phyloP scores from a whole-genome alignment of 306 rosid genomes.

The Malus sieversii region DNA sequence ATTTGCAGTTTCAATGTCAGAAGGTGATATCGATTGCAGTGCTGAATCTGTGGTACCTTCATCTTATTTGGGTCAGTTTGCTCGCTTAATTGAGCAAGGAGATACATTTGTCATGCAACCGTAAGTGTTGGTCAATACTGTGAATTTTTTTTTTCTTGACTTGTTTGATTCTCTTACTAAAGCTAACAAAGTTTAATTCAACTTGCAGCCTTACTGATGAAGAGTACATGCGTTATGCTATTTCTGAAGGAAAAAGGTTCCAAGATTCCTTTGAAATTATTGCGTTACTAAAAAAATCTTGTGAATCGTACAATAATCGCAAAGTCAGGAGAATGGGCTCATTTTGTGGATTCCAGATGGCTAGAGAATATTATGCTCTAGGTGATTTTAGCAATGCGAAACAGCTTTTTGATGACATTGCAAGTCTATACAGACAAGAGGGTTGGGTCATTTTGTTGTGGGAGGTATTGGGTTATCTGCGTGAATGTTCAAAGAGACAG shows the following conservation, averaged over 20 bases:
- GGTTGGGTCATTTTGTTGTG: conserved; percentile 91
- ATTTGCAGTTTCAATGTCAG: conserved; percentile 60
- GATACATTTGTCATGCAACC: conserved; percentile 53
- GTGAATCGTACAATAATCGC: conserved; percentile 51
- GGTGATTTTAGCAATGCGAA: conserved; percentile 65
- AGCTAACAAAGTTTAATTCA: conserved; percentile 14
- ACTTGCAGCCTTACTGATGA: conserved; percentile 79
- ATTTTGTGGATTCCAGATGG: conserved; percentile 78
- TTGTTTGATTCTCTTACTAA: conserved; percentile 9
- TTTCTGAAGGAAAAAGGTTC: conserved; percentile 80
- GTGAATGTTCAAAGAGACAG: conserved; percentile 71
- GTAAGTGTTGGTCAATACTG: conserved; percentile 51
- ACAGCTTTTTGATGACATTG: conserved; percentile 53
- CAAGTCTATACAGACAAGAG: conserved; percentile 84
- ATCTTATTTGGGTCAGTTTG: conserved; percentile 71
- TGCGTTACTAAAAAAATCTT: conserved; percentile 66
- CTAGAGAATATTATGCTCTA: conserved; percentile 67
- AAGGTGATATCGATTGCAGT: conserved; percentile 42
- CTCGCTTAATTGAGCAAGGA: conserved; percentile 69
- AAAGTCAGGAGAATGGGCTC: conserved; percentile 71
- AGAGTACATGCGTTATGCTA: conserved; percentile 52
- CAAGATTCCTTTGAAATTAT: conserved; percentile 85
- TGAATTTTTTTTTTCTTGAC: not conserved
- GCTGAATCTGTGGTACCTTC: conserved; percentile 79
- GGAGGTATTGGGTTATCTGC: conserved; percentile 85